Conservation (phyloP, 192 early-diverging fungal species). For the Gigaspora rosea region DNA sequence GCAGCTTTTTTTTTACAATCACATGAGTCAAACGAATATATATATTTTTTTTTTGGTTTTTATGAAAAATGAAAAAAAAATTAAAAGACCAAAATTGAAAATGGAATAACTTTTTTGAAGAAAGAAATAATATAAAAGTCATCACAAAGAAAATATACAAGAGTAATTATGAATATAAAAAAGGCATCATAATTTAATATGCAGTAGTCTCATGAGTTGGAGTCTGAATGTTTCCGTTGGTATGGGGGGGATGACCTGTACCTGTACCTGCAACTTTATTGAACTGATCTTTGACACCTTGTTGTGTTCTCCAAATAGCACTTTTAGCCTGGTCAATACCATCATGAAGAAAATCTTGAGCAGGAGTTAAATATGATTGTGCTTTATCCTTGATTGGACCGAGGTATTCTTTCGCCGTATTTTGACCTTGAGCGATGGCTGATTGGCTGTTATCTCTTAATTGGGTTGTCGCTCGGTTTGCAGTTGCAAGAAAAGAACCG, state of each 20-base stretch:
- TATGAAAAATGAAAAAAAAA: too few relatives aligned
- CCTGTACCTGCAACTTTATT: not conserved
- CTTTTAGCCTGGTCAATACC: not conserved
- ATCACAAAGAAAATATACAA: too few relatives aligned
- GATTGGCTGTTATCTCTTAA: slow-evolving; percentile 7
- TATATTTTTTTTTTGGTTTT: too few relatives aligned
- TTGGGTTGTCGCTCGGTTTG: slow-evolving; percentile 42
- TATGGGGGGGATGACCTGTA: not conserved
- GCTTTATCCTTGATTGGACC: not conserved
- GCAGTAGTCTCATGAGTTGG: too few relatives aligned
- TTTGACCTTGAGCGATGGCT: not conserved
- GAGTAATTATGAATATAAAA: too few relatives aligned
- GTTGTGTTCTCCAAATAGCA: not conserved
- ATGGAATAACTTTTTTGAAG: too few relatives aligned
- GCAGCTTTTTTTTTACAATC: too few relatives aligned
- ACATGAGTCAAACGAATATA: too few relatives aligned
- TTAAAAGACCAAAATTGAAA: too few relatives aligned
- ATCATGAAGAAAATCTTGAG: not conserved
- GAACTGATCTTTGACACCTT: not conserved
- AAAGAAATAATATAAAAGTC: too few relatives aligned
- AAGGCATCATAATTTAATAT: too few relatives aligned
- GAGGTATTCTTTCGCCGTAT: not conserved
- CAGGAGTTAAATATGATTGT: not conserved
- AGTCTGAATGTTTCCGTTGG: not conserved
- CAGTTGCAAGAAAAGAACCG: slow-evolving; percentile 53